Conservation (phyloP, 176 grass and related monocot genomes). For the Aegilops tauschii region DNA sequence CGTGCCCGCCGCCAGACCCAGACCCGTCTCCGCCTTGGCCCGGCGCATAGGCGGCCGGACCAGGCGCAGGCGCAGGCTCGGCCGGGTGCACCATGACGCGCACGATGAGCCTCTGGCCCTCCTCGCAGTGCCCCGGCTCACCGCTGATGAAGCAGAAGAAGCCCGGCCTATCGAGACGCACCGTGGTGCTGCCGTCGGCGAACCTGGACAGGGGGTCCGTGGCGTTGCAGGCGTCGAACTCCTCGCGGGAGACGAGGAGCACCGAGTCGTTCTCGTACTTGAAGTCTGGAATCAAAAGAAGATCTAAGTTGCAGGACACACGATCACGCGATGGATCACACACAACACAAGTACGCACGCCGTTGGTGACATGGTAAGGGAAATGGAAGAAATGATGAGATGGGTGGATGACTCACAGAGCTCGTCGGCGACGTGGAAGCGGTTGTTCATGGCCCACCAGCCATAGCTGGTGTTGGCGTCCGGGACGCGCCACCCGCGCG, state of each 20-base stretch:
- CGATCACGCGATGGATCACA: background rate
- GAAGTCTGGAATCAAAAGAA: constrained; percentile 46
- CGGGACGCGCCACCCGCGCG: constrained; percentile 58
- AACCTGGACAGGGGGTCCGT: constrained; percentile 39
- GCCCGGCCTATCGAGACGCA: constrained; percentile 54
- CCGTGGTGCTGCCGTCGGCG: constrained; percentile 43
- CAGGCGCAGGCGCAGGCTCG: background rate
- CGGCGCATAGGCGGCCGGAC: background rate
- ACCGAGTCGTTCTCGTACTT: constrained; percentile 78
- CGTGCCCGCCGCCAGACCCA: background rate
- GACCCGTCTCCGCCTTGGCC: background rate
- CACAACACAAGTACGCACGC: background rate
- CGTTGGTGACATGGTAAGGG: too few species aligned
- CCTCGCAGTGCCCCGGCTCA: constrained; percentile 57
- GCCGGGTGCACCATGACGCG: constrained; percentile 57
- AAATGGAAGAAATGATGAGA: background rate
- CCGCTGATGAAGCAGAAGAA: constrained; percentile 90
- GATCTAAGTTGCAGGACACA: too few species aligned
- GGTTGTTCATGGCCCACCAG: constrained; percentile 70
- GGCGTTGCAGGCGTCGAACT: constrained; percentile 57
- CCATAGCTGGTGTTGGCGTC: constrained; percentile 49
- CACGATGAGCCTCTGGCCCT: constrained; percentile 65
- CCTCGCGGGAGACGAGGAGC: constrained; percentile 45
- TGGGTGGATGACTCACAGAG: constrained; percentile 36
- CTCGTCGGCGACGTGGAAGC: constrained; percentile 65